Base-by-base conservation (phyloP, 129 eudicot genomes). In the Cynara cardunculus region DNA sequence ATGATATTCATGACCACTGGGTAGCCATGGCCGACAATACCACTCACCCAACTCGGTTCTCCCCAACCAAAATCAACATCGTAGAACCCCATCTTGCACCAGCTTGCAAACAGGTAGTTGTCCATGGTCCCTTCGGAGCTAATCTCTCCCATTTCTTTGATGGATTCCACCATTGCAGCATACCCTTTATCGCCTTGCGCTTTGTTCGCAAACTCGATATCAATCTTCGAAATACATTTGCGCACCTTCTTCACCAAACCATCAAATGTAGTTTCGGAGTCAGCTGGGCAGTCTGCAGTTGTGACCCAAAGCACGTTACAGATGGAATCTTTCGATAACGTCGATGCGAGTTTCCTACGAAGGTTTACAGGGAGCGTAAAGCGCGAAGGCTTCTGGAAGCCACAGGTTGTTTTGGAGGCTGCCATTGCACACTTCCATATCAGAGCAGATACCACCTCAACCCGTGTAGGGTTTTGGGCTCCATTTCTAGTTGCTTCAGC, bases 271-370 rank as follows among this genome's bases (percentile, higher is more conserved):
- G 56, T 12, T 18, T 12, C 56, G 14, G 11, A 1, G 56, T 44
- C 3, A 44, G n/a, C n/a, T 12, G 18, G n/a, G 14, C 56, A 44
- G 56, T 44, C 56, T 11, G 56, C 16, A 4, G 56, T 44, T 44
- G 56, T 44, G 56, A 89, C 69, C 93, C 90, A 89, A 46, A 89
- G 74, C 18, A 85, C 41, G 80, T 89, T 89, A 14, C 90, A 90
- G 3, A 87, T 32, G 6, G 86, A 73, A 13, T 77, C 0, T 31
- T 87, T 75, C 0, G 87, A 81, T 41, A 89, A 16, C 22, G 62
- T 14, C 18, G 62, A 53, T 53, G 62, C 8, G 22, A 53, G 62
- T 53, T 53, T 53, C 77, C 28, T 77, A 0, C 93, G 72, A 7
- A 89, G 67, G 53, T 89, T 87, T 11, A 89, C 90, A 0, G 81